Percentiles rank a stretch among this genome's conserved stretches.
These are phyloP conservation scores for Ganoderma meredithae DNA, from an alignment of 1,284 basidiomycete genomes.

Conservation along the genomic window DNA sequence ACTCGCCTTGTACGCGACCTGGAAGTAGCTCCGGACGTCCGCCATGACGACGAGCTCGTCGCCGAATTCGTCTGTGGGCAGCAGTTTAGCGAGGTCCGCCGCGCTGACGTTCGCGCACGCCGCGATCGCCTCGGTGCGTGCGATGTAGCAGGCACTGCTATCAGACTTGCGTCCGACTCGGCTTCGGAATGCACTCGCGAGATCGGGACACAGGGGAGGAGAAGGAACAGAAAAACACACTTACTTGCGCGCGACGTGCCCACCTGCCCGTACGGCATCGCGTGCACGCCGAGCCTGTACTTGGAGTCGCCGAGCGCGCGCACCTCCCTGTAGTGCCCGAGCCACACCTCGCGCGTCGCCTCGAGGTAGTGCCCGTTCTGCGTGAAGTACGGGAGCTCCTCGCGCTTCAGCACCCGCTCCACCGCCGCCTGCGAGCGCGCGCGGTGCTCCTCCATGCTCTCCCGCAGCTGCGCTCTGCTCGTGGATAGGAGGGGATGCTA, in stretches of 20 bases:
- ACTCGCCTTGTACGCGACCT: conserved; percentile 40
- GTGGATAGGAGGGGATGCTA: too few species aligned
- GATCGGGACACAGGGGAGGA: too few species aligned
- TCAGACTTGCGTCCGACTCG: too few species aligned
- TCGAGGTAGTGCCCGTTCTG: conserved; percentile 43
- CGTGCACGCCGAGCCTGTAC: background rate
- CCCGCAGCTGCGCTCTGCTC: conserved; percentile 15
- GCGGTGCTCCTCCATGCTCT: conserved; percentile 16
- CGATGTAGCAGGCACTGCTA: too few species aligned
- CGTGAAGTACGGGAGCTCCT: conserved; percentile 41
- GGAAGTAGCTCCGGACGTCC: conserved; percentile 38
- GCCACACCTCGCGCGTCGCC: conserved; percentile 30
- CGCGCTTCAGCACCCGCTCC: conserved; percentile 37
- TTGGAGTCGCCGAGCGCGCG: background rate
- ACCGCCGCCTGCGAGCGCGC: conserved; percentile 23
- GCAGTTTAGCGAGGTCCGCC: conserved; percentile 22
- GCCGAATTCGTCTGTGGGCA: conserved; percentile 25
- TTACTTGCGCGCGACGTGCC: background rate
- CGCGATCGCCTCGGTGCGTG: conserved; percentile 21
- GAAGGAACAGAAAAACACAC: too few species aligned
- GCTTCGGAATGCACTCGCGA: too few species aligned
- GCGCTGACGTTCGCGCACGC: conserved; percentile 11
- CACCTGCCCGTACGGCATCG: too few species aligned
- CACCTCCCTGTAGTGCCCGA: conserved; percentile 29
- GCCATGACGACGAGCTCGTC: conserved; percentile 40